Evolutionary conservation across 306 rosid genomes (phyloP).

Genomic region (Trichosanthes truncata): DNA sequence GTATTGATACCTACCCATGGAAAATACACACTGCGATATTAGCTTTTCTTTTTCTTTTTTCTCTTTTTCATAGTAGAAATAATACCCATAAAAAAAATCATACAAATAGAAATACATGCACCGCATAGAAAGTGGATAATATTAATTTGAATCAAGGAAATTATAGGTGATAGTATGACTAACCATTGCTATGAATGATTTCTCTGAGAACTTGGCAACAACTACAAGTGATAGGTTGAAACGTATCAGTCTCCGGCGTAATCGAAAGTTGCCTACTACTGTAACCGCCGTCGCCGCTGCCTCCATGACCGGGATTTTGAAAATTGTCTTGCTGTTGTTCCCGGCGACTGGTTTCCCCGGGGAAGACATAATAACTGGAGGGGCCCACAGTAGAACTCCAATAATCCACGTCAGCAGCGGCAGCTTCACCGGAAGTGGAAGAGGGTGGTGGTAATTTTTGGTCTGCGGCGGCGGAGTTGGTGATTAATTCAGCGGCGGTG

Average conservation of each 20-base stretch:
- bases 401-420: neutral
- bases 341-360: neutral
- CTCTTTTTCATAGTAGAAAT: too few species aligned
- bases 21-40: too few species aligned
- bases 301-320: neutral
- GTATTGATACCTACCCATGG: slow-evolving; percentile 19
- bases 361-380: neutral
- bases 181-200: slow-evolving; percentile 45
- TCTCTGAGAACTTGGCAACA: slow-evolving; percentile 60
- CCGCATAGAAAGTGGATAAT: too few species aligned
- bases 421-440: neutral
- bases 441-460: neutral
- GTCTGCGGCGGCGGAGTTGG: neutral
- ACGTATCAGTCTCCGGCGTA: slow-evolving; percentile 24
- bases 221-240: slow-evolving; percentile 36
- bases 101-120: too few species aligned
- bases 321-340: neutral
- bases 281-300: neutral
- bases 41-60: too few species aligned
- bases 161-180: too few species aligned
- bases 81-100: too few species aligned
- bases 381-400: slow-evolving; percentile 19
- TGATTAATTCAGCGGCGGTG: slow-evolving; percentile 3
- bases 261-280: neutral
- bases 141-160: too few species aligned